Evolutionary conservation across 2,329 filamentous ascomycete species (phyloP).

Genomic region (Microdochium trichocladiopsis): DNA sequence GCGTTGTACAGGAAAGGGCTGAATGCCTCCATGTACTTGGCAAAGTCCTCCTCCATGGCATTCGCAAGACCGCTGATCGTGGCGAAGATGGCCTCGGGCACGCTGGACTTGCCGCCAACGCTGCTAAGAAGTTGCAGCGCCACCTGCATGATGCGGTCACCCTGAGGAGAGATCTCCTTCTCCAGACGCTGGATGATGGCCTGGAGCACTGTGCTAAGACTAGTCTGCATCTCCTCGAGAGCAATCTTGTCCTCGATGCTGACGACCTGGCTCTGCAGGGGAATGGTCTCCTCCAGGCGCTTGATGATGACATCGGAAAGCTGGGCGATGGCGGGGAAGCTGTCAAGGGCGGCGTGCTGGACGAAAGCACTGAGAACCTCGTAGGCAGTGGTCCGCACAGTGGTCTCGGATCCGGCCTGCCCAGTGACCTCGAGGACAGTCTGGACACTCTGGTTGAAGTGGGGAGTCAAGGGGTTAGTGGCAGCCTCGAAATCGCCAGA

Average conservation of each 20-base stretch:
- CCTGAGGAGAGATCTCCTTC: conserved; percentile 81
- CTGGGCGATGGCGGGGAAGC: conserved; percentile 69
- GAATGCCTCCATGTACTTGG: conserved; percentile 97
- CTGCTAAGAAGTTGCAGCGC: conserved; percentile 74
- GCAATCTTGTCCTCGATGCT: conserved; percentile 95
- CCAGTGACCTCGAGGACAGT: conserved; percentile 83
- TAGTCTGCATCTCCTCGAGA: conserved; percentile 96
- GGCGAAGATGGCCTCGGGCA: conserved; percentile 90
- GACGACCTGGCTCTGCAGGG: conserved; percentile 86
- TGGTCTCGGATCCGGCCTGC: conserved; percentile 73
- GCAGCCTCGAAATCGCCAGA: conserved; percentile 73
- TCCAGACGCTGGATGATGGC: conserved; percentile 88
- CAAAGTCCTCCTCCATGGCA: conserved; percentile 85
- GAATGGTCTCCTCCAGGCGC: conserved; percentile 82
- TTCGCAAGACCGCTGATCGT: conserved; percentile 88
- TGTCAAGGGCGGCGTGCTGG: conserved; percentile 82
- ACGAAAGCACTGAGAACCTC: conserved; percentile 96
- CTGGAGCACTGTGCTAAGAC: conserved; percentile 83
- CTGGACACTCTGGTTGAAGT: conserved; percentile 88
- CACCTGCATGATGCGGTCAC: conserved; percentile 89
- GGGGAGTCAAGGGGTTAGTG: conserved; percentile 77
- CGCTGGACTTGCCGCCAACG: conserved; percentile 78
- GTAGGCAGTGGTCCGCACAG: conserved; percentile 90
- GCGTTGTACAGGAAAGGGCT: conserved; percentile 89
- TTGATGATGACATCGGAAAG: conserved; percentile 86